These are phyloP conservation scores for Stenocarpella maydis DNA, from an alignment of 2,329 filamentous ascomycete species.

Conservation along the genomic window DNA sequence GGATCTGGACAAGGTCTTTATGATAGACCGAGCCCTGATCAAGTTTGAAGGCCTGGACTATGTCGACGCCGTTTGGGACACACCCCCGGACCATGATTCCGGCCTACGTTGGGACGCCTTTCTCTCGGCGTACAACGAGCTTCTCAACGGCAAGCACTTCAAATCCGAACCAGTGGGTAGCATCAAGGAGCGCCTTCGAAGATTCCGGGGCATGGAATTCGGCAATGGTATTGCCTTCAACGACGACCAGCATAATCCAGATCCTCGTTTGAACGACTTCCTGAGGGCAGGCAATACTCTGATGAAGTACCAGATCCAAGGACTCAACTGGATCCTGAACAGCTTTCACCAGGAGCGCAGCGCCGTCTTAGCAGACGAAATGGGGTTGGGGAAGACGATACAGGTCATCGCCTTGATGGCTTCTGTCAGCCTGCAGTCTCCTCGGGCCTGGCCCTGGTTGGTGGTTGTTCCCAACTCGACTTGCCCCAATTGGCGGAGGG, in stretches of 20 bases:
- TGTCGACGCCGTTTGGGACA: conserved; percentile 90
- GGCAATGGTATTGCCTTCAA: conserved; percentile 62
- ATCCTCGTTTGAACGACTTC: conserved; percentile 3
- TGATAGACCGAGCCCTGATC: conserved; percentile 78
- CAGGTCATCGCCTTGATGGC: conserved; percentile 87
- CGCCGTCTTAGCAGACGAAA: conserved; percentile 93
- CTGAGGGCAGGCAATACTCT: conserved; percentile 72
- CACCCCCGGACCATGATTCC: conserved; percentile 73
- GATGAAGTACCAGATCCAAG: conserved; percentile 94
- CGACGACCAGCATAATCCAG: conserved; percentile 43
- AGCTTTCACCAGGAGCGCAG: conserved; percentile 86
- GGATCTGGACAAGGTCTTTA: conserved; percentile 74
- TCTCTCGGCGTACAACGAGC: conserved; percentile 84
- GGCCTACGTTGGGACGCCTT: conserved; percentile 80
- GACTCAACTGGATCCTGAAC: conserved; percentile 93
- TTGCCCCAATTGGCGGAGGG: conserved; percentile 95
- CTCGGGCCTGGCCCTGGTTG: conserved; percentile 87
- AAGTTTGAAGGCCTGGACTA: conserved; percentile 95
- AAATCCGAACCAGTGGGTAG: conserved; percentile 59
- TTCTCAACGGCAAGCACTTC: conserved; percentile 81
- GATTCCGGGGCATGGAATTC: conserved; percentile 74
- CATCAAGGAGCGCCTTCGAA: conserved; percentile 73
- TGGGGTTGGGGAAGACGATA: conserved; percentile 97
- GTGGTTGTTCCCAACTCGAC: conserved; percentile 95
- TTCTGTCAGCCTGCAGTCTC: conserved; percentile 72